Conservation (phyloP, 73 alveolate genomes). For the Stentor coeruleus region DNA sequence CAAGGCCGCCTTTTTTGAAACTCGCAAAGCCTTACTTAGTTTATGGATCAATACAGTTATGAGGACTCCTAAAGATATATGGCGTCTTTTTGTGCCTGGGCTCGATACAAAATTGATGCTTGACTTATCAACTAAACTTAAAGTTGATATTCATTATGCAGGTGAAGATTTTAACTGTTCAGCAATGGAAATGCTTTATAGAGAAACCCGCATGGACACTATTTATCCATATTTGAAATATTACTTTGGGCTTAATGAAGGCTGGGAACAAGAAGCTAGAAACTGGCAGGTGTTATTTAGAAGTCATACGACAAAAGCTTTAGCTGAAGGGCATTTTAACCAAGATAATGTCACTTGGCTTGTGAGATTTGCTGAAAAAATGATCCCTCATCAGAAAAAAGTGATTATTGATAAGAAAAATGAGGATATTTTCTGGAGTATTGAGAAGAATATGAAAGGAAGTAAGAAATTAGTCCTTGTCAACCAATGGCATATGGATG, state of each 20-base stretch:
- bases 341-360: slow-evolving; percentile 23
- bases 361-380: slow-evolving; percentile 2
- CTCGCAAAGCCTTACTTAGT: background rate
- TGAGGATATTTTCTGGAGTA: slow-evolving; percentile 4
- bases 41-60: background rate
- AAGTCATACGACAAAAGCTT: background rate
- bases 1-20: background rate
- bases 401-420: background rate
- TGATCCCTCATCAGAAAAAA: background rate
- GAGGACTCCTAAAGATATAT: background rate
- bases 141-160: background rate
- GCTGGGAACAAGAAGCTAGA: slow-evolving; percentile 20
- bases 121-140: background rate
- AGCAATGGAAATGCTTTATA: background rate
- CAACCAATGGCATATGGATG: slow-evolving; percentile 32
- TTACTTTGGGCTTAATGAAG: background rate
- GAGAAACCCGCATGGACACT: background rate
- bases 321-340: slow-evolving; percentile 1
- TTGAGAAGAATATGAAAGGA: background rate
- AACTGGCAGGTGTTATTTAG: background rate
- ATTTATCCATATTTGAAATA: background rate
- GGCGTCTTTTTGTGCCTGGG: slow-evolving; percentile 26
- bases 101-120: background rate
- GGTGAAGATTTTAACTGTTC: slow-evolving; percentile 16
- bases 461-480: slow-evolving; percentile 20